Evolutionary conservation across 345 rosid genomes (phyloP).

Genomic region (Eucalyptus guilfoylei): DNA sequence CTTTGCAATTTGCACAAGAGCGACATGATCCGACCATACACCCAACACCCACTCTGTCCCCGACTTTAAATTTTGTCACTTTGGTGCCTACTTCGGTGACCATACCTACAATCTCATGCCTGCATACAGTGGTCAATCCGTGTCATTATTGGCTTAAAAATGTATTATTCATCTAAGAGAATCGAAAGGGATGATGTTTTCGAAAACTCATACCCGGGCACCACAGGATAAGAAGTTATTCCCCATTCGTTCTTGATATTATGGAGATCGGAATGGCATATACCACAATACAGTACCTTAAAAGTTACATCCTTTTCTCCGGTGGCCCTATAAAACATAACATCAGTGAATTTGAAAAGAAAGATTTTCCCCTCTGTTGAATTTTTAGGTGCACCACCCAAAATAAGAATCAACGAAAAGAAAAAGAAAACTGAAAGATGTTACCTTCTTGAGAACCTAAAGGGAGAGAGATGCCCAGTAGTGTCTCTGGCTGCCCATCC

Average conservation of each 20-base stretch:
- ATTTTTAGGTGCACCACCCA: neutral
- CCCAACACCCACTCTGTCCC: conserved; percentile 30
- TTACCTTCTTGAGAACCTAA: conserved; percentile 5
- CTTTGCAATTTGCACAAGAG: neutral
- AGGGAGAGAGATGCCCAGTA: neutral
- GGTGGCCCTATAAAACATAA: neutral
- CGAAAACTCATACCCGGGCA: conserved; percentile 15
- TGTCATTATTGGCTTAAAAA: neutral
- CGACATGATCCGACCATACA: conserved; percentile 16
- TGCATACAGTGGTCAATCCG: neutral
- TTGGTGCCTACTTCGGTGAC: conserved; percentile 17
- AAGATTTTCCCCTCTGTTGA: neutral
- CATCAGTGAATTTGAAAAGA: neutral
- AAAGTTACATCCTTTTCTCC: conserved; percentile 19
- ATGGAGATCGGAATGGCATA: conserved; percentile 36
- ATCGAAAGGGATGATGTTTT: neutral
- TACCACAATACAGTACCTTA: conserved; percentile 22
- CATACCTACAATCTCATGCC: conserved; percentile 32
- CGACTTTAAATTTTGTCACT: conserved; percentile 19
- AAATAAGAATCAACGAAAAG: neutral
- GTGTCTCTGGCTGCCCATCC: conserved; percentile 10
- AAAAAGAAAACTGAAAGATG: neutral
- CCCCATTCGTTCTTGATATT: conserved; percentile 27
- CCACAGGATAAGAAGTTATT: conserved; percentile 17
- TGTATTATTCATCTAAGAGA: neutral